Evolutionary conservation across 139 green algal genomes (phyloP).

Genomic region (Pleodorina starrii): DNA sequence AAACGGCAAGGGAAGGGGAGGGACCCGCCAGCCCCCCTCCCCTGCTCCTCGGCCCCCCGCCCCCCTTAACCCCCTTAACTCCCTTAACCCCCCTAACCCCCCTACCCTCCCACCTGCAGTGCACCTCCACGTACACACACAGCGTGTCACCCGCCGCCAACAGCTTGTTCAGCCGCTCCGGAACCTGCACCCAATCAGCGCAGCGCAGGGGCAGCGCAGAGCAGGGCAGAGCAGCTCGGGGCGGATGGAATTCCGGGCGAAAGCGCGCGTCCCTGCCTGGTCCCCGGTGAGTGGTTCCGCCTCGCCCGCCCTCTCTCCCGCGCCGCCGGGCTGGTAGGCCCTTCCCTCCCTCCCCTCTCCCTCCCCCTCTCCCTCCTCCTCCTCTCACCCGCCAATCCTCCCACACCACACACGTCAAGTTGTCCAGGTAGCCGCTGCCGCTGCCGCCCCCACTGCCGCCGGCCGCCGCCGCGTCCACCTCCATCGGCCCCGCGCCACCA

Average conservation of each 20-base stretch:
- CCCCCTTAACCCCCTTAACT: background rate
- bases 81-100: background rate
- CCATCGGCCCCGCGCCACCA: background rate
- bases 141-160: constrained; percentile 28
- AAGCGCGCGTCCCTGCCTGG: too few species aligned
- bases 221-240: too few species aligned
- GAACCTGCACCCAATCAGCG: too few species aligned
- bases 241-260: too few species aligned
- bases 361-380: background rate
- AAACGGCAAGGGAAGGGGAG: background rate
- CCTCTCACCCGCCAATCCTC: constrained; percentile 45
- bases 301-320: too few species aligned
- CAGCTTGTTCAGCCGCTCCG: constrained; percentile 33
- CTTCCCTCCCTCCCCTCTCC: background rate
- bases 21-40: background rate
- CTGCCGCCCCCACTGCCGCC: background rate
- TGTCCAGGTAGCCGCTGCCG: constrained; percentile 22
- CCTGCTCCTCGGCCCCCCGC: background rate
- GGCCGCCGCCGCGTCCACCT: background rate
- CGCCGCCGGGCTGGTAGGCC: too few species aligned
- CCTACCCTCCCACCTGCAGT: constrained; percentile 39
- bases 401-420: constrained; percentile 38
- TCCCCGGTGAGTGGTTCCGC: too few species aligned
- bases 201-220: too few species aligned
- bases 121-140: constrained; percentile 42